A percentile compares a stretch with the other conserved stretches of the same genome.
Evolutionary conservation across 75 land plant genomes (phyloP).

Genomic region (Pinus taeda): DNA sequence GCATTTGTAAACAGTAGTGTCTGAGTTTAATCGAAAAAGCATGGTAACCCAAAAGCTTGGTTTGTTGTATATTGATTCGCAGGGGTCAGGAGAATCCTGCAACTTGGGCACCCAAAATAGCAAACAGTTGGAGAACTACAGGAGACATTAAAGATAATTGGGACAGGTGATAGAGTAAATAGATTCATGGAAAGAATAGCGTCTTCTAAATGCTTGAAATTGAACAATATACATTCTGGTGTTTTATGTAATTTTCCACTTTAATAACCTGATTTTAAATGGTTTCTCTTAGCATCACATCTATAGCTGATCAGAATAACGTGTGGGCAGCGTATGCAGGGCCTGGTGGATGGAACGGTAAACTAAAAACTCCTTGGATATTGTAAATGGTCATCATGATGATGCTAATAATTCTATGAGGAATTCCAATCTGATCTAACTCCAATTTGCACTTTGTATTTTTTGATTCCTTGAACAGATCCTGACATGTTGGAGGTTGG

Average conservation of each 20-base stretch:
- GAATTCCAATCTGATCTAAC: too few species aligned
- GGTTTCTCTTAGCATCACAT: constrained; percentile 23
- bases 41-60: too few species aligned
- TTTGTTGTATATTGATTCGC: background rate
- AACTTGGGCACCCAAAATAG: constrained; percentile 53
- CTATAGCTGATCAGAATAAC: constrained; percentile 24
- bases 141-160: constrained; percentile 66
- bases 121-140: constrained; percentile 74
- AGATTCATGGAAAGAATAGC: background rate
- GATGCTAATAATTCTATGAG: background rate
- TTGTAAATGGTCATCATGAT: background rate
- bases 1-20: background rate
- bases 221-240: background rate
- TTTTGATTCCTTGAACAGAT: constrained; percentile 27
- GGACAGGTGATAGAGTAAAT: constrained; percentile 31
- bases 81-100: constrained; percentile 80
- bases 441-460: too few species aligned
- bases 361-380: background rate
- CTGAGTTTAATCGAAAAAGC: background rate
- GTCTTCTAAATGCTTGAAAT: background rate
- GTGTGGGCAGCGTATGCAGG: constrained; percentile 32
- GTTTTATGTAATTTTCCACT: background rate
- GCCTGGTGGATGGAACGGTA: constrained; percentile 23
- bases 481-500: constrained; percentile 92
- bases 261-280: background rate